Conservation (phyloP, 2,329 filamentous ascomycete species). For the Capronia epimyces region DNA sequence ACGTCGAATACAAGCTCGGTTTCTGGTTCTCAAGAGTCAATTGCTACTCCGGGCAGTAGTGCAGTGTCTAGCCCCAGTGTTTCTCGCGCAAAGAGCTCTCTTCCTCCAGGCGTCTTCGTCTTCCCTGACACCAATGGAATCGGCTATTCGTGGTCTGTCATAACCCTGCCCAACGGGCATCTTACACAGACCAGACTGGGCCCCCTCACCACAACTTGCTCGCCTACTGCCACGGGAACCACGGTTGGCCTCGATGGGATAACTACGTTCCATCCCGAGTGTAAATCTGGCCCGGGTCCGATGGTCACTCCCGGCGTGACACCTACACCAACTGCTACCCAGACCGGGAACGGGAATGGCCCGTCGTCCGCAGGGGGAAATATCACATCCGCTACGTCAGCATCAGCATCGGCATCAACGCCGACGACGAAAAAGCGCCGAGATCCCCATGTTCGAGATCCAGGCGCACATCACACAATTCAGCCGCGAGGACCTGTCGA, state of each 20-base stretch:
- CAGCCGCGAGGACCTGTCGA: no score
- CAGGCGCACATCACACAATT: no score
- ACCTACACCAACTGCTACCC: neutral
- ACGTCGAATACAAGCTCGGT: neutral
- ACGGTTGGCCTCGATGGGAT: neutral
- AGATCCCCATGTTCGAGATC: no score
- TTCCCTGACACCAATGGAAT: slow-evolving; percentile 3
- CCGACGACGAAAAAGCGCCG: no score
- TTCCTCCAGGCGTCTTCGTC: neutral
- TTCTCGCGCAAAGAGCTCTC: no score
- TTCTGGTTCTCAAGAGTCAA: neutral
- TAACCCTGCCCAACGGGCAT: neutral
- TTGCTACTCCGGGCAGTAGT: no score
- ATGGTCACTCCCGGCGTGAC: slow-evolving; percentile 3
- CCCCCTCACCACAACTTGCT: slow-evolving; percentile 8
- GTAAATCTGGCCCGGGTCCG: slow-evolving; percentile 7
- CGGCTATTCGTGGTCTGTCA: neutral
- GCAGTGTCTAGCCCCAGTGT: no score
- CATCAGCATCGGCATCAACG: no score
- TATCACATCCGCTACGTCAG: no score
- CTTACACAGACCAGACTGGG: neutral
- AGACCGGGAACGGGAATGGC: neutral
- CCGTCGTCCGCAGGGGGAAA: no score
- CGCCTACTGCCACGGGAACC: slow-evolving; percentile 9
- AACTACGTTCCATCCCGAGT: slow-evolving; percentile 1